Conservation (phyloP, 768 basidiomycete genomes). For the Mycena olivaceomarginata region DNA sequence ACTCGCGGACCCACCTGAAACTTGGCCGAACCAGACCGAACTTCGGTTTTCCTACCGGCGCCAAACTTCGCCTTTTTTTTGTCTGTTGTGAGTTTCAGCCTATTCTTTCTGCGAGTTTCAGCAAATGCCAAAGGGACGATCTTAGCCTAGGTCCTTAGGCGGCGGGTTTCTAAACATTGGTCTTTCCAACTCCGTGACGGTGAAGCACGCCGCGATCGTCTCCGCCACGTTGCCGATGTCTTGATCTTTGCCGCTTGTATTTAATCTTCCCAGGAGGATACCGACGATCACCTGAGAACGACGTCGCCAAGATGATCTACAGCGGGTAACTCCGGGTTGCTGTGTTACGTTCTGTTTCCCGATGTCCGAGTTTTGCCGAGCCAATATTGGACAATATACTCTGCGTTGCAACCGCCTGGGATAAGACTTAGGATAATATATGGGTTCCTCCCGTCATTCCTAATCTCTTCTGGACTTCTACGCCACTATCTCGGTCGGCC, state of each 20-base stretch:
- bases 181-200: no score
- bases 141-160: not conserved
- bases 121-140: no score
- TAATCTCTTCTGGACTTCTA: conserved; percentile 10
- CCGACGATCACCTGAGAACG: no score
- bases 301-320: conserved; percentile 14
- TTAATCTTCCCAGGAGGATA: not conserved
- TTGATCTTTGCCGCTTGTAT: not conserved
- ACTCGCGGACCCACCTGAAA: no score
- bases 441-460: not conserved
- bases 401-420: conserved; percentile 25
- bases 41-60: no score
- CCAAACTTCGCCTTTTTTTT: no score
- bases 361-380: not conserved
- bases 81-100: not conserved
- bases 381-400: not conserved
- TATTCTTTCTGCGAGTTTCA: not conserved
- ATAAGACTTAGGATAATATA: no score
- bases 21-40: no score
- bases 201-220: not conserved
- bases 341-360: no score
- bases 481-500: conserved; percentile 37
- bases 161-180: no score
- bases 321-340: not conserved
- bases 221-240: conserved; percentile 6